These are phyloP conservation scores for Chloromonas sp. DNA, from an alignment of 163 green algal species.

Conservation along the genomic window DNA sequence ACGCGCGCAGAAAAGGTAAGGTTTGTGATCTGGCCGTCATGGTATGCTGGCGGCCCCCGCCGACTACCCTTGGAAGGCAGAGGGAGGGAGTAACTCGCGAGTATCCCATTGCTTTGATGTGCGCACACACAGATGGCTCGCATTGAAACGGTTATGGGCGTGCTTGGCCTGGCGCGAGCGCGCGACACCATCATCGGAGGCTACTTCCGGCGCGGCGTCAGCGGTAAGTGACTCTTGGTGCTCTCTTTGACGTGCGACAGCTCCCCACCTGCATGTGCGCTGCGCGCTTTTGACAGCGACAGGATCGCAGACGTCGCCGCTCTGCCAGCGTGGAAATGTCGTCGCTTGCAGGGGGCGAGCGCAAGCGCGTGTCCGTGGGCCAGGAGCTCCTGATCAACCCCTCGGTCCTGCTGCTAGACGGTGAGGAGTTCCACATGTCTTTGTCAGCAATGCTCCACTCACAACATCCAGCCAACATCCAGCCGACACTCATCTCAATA, in stretches of 20 bases:
- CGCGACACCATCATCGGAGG: slow-evolving; percentile 83
- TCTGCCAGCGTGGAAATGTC: not conserved
- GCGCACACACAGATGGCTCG: slow-evolving; percentile 34
- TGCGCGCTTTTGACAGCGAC: not conserved
- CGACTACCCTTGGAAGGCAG: not conserved
- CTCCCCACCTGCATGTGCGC: not conserved
- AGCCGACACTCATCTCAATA: not conserved
- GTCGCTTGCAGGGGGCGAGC: slow-evolving; percentile 62
- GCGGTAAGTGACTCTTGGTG: slow-evolving; percentile 8
- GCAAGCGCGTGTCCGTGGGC: slow-evolving; percentile 84
- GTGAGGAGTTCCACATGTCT: not conserved
- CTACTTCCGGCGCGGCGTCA: slow-evolving; percentile 69
- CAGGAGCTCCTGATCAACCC: slow-evolving; percentile 92
- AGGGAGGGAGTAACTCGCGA: not conserved
- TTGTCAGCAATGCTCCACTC: not conserved
- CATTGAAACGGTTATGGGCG: slow-evolving; percentile 74
- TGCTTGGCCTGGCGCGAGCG: slow-evolving; percentile 72
- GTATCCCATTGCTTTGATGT: not conserved
- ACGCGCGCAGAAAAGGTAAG: slow-evolving; percentile 40
- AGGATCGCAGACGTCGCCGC: not conserved
- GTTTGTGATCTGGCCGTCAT: not conserved
- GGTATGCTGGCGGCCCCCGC: not conserved
- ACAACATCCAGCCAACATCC: not conserved
- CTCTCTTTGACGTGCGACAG: not conserved
- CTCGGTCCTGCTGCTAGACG: slow-evolving; percentile 75